Evolutionary conservation across 345 rosid genomes (phyloP), one percentile per base, ranked within the genome.

Genomic region (Lepidium africanum): DNA sequence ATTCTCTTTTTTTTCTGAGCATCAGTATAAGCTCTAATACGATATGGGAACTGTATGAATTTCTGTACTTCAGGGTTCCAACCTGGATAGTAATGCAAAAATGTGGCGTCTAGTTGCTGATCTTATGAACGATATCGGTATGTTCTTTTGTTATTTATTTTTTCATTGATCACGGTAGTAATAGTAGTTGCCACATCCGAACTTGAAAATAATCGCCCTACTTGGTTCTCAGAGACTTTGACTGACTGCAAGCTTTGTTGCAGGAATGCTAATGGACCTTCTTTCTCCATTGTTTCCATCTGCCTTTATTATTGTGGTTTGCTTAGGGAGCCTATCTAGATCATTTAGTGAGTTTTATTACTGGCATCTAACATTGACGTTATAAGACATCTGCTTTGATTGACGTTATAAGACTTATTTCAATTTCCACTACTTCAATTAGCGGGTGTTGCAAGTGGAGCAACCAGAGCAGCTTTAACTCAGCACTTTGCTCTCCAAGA

Each of bases 361-460:
- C 68, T 46, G 27, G 40, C 59, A 39, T 30, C 61, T 41, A 51
- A 32, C 41, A 12, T 19, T 21, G 14, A 32, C 21, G 23, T 19
- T 53, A 6, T 30, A 21, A 47, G 63, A 62, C 40, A 54, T 46
- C 38, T 0, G 0, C 30, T 46, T 21, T 62, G 13, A 10, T 57
- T 53, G 27, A 9, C n/a, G n/a, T n/a, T 42, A 60, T 19, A 23
- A 45, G 39, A 27, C 39, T 21, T 10, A 17, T 54, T 23, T 27
- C 6, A 0, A 27, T 68, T 52, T 61, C 21, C 21, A 12, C 7
- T 62, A 30, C 50, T 63, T 48, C 14, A 19, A 66, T 73, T 76
- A 92, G 96, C 98, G 61, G 95, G 98, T 76, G 98, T 92, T 79
- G 98, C 96, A 57, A 89, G 96, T 78, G 98, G 98, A 80, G 95